phyloP scores from a whole-genome alignment of 1,284 basidiomycete species.

The Sporisorium exsertum region DNA sequence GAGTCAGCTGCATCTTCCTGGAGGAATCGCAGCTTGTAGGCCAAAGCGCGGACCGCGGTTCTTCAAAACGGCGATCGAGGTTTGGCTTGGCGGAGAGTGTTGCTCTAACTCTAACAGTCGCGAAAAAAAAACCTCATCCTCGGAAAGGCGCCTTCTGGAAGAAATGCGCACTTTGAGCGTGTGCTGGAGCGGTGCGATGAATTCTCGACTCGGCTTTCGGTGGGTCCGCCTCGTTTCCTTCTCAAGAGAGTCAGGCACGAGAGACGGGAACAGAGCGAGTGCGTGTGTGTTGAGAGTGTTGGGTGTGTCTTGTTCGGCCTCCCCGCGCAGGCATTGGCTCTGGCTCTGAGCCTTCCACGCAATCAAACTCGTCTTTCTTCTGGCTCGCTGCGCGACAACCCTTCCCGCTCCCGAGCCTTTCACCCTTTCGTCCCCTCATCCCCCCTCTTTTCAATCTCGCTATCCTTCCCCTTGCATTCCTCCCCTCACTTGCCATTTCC shows the following conservation, averaged over 20 bases:
- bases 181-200: background rate
- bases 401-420: background rate
- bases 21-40: background rate
- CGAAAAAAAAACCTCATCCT: too few species aligned
- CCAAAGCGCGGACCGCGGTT: conserved; percentile 30
- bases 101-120: background rate
- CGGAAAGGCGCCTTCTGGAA: background rate
- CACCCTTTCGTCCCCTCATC: background rate
- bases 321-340: conserved; percentile 8
- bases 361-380: conserved; percentile 5
- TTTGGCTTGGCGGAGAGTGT: background rate
- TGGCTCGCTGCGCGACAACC: background rate
- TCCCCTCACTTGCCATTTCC: background rate
- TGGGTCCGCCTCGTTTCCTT: conserved; percentile 5
- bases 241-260: conserved; percentile 1
- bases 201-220: conserved; percentile 9
- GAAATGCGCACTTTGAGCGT: background rate
- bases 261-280: background rate
- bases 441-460: background rate
- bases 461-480: background rate
- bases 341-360: conserved; percentile 22
- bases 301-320: background rate
- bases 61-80: conserved; percentile 5
- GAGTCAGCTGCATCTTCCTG: too few species aligned
- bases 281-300: conserved; percentile 1